Percentiles rank a stretch among this genome's conserved stretches.
Evolutionary conservation across 108 stramenopile genomes (phyloP).

Genomic region (Pseudonitzschia multistriata): DNA sequence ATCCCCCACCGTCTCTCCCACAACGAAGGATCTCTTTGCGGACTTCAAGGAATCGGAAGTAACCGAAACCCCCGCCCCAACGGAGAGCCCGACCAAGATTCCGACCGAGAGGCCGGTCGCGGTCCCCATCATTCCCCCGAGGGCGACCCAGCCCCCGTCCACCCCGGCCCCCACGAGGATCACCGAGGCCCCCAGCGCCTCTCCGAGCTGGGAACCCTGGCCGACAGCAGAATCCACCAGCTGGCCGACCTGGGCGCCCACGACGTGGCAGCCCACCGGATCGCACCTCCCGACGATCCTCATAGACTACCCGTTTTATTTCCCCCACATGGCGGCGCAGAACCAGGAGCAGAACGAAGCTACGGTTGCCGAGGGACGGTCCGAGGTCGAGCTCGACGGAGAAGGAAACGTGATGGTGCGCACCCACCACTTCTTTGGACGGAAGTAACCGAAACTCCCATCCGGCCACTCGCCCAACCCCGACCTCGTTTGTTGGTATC

Average conservation of each 20-base stretch:
- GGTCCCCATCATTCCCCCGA: neutral
- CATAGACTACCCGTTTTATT: neutral
- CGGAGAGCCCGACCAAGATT: too few species aligned
- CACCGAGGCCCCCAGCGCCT: neutral
- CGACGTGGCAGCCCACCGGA: neutral
- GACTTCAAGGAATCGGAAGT: neutral
- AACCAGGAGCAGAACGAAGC: neutral
- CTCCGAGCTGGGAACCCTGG: neutral
- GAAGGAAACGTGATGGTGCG: neutral
- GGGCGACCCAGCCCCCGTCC: too few species aligned
- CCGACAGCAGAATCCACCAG: neutral
- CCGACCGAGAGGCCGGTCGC: neutral
- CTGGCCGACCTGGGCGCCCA: neutral
- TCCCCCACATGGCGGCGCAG: neutral
- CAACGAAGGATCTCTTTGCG: neutral
- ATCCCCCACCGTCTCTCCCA: neutral
- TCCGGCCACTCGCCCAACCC: too few species aligned
- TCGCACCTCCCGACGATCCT: neutral
- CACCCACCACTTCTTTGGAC: neutral
- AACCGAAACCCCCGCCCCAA: neutral
- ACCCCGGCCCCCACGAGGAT: neutral
- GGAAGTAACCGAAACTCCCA: too few species aligned
- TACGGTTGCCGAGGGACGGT: neutral
- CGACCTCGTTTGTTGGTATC: too few species aligned
- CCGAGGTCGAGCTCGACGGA: neutral